A percentile compares a stretch with the other conserved stretches of the same genome.
Evolutionary conservation across 1,139 yeast genomes (phyloP).

Genomic region (Pneumocystis carinii): DNA sequence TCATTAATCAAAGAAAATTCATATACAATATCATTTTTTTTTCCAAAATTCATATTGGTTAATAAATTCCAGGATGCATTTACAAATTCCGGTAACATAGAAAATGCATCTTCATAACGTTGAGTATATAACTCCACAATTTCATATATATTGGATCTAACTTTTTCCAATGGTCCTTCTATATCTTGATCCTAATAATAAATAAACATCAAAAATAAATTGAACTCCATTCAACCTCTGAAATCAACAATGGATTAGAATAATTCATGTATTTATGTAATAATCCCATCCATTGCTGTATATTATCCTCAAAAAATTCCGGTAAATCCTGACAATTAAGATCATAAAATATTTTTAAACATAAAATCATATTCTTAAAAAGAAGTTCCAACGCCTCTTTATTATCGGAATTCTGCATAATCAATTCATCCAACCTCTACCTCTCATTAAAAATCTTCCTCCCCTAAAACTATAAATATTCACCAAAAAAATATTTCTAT

Average conservation of each 20-base stretch:
- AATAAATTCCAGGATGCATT: conserved; percentile 71
- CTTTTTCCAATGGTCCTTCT: conserved; percentile 53
- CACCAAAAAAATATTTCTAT: conserved; percentile 40
- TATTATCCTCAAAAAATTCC: conserved; percentile 88
- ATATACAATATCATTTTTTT: conserved; percentile 51
- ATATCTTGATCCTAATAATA: conserved; percentile 42
- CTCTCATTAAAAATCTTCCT: neutral
- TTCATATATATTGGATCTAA: conserved; percentile 75
- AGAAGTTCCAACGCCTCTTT: conserved; percentile 40
- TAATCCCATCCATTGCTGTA: conserved; percentile 60
- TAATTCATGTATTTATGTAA: conserved; percentile 67
- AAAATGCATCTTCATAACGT: conserved; percentile 81
- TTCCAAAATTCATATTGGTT: conserved; percentile 49
- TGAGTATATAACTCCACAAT: conserved; percentile 73
- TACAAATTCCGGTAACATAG: conserved; percentile 61
- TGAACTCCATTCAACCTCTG: conserved; percentile 20
- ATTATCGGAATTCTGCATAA: conserved; percentile 32
- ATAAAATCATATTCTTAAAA: conserved; percentile 55
- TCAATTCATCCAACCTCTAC: conserved; percentile 35
- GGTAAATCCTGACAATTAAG: conserved; percentile 96
- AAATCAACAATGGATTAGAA: conserved; percentile 36
- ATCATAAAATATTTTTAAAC: conserved; percentile 75
- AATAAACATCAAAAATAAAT: neutral
- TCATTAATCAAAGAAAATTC: neutral
- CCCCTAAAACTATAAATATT: conserved; percentile 13